Percentiles rank a stretch among this genome's conserved stretches.
These are phyloP conservation scores for Lipomyces oligophaga DNA, from an alignment of 805 yeast genomes.

Conservation along the genomic window DNA sequence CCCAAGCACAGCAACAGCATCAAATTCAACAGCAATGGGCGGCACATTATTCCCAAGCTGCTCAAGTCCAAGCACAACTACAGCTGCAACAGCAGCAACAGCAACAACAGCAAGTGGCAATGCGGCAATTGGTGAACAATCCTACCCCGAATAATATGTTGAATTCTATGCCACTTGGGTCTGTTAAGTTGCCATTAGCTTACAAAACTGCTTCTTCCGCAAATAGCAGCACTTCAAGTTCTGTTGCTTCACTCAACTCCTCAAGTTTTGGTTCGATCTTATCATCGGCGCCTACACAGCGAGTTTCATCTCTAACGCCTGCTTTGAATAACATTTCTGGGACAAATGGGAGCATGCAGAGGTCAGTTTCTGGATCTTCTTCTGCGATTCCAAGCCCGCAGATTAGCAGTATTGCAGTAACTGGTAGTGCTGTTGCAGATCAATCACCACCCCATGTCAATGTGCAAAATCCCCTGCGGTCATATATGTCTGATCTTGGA, in stretches of 20 bases:
- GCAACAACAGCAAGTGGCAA: slow-evolving; percentile 10
- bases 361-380: too few relatives aligned
- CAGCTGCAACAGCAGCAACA: slow-evolving; percentile 11
- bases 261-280: not conserved
- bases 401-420: too few relatives aligned
- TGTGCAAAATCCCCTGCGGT: too few relatives aligned
- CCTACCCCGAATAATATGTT: not conserved
- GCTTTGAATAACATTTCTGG: slow-evolving; percentile 1
- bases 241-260: not conserved
- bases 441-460: too few relatives aligned
- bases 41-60: not conserved
- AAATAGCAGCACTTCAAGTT: not conserved
- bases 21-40: slow-evolving; percentile 1
- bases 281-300: not conserved
- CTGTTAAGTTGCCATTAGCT: not conserved
- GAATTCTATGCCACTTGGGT: not conserved
- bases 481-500: not conserved
- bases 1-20: slow-evolving; percentile 10
- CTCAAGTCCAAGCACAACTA: not conserved
- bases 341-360: too few relatives aligned
- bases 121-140: slow-evolving; percentile 11
- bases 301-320: slow-evolving; percentile 1
- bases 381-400: too few relatives aligned
- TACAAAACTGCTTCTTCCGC: not conserved
- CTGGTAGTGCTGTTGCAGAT: too few relatives aligned